Conservation (phyloP, 2,329 filamentous ascomycete species). For the Fusarium nelsonii region DNA sequence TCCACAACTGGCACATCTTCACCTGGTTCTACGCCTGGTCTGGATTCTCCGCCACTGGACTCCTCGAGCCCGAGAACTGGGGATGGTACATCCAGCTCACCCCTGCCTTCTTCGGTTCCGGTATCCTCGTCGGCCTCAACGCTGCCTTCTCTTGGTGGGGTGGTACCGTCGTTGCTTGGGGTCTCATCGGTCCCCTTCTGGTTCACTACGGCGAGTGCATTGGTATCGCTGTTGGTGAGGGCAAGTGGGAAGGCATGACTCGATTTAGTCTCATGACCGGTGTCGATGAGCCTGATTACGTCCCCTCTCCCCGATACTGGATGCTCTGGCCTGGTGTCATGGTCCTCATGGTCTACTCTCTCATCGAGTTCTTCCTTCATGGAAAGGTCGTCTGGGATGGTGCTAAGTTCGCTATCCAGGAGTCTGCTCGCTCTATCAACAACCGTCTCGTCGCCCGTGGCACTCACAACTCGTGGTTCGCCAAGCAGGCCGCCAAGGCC, state of each 20-base stretch:
- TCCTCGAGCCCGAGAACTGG: slow-evolving; percentile 68
- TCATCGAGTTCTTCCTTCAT: slow-evolving; percentile 58
- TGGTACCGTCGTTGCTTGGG: slow-evolving; percentile 67
- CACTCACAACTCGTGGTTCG: slow-evolving; percentile 51
- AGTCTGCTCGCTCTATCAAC: slow-evolving; percentile 50
- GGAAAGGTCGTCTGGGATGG: slow-evolving; percentile 54
- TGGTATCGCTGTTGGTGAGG: slow-evolving; percentile 54
- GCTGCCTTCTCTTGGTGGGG: slow-evolving; percentile 68
- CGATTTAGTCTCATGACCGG: slow-evolving; percentile 51
- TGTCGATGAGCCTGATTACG: slow-evolving; percentile 46
- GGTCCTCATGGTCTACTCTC: slow-evolving; percentile 57
- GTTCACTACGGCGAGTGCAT: slow-evolving; percentile 64
- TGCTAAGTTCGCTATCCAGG: slow-evolving; percentile 51
- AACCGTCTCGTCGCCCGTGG: slow-evolving; percentile 49
- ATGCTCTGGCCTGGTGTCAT: slow-evolving; percentile 60
- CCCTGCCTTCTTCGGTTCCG: slow-evolving; percentile 70
- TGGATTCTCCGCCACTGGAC: slow-evolving; percentile 62
- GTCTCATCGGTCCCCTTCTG: slow-evolving; percentile 62
- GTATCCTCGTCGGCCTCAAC: slow-evolving; percentile 65
- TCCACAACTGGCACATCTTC: slow-evolving; percentile 70
- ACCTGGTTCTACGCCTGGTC: slow-evolving; percentile 68
- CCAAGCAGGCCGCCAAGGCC: slow-evolving; percentile 53
- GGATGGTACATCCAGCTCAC: slow-evolving; percentile 71
- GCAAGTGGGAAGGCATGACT: slow-evolving; percentile 50
- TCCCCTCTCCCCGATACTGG: slow-evolving; percentile 58